phyloP scores from a whole-genome alignment of 805 yeast species.

The Novakomyces olei region DNA sequence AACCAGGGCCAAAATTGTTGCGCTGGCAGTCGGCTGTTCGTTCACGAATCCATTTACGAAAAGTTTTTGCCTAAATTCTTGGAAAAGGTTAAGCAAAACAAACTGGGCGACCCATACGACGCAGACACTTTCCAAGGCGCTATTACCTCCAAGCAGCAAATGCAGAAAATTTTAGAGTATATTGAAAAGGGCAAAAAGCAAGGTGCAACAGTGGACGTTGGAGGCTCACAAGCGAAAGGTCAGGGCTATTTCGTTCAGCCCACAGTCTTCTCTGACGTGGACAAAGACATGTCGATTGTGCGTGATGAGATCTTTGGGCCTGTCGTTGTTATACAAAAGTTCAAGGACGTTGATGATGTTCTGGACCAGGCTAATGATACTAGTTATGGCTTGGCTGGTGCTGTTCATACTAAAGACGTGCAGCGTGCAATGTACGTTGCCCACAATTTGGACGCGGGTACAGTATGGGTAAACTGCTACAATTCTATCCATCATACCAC shows the following conservation, averaged over 20 bases:
- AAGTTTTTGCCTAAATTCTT: conserved; percentile 41
- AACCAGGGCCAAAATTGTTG: conserved; percentile 93
- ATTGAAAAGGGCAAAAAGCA: conserved; percentile 57
- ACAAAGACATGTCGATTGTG: conserved; percentile 49
- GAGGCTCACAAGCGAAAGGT: conserved; percentile 56
- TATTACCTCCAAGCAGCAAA: conserved; percentile 62
- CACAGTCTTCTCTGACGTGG: conserved; percentile 68
- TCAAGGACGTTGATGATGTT: conserved; percentile 63
- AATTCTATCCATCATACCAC: conserved; percentile 47
- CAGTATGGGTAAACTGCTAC: conserved; percentile 77
- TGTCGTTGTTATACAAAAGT: conserved; percentile 64
- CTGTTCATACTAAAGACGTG: conserved; percentile 59
- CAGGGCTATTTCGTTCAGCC: conserved; percentile 35
- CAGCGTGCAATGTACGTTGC: conserved; percentile 58
- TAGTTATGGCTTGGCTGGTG: conserved; percentile 75
- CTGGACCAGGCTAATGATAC: conserved; percentile 58
- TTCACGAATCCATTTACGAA: conserved; percentile 70
- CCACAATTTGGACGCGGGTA: conserved; percentile 59
- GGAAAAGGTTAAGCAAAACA: conserved; percentile 25
- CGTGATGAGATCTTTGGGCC: conserved; percentile 92
- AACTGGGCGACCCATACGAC: conserved; percentile 69
- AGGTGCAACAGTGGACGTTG: conserved; percentile 65
- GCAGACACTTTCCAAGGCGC: conserved; percentile 72
- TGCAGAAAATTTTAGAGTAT: conserved; percentile 52
- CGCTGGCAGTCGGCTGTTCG: conserved; percentile 79